A percentile compares a stretch with the other conserved stretches of the same genome.
phyloP scores from a whole-genome alignment of 257 asterid genomes.

The Haberlea rhodopensis region DNA sequence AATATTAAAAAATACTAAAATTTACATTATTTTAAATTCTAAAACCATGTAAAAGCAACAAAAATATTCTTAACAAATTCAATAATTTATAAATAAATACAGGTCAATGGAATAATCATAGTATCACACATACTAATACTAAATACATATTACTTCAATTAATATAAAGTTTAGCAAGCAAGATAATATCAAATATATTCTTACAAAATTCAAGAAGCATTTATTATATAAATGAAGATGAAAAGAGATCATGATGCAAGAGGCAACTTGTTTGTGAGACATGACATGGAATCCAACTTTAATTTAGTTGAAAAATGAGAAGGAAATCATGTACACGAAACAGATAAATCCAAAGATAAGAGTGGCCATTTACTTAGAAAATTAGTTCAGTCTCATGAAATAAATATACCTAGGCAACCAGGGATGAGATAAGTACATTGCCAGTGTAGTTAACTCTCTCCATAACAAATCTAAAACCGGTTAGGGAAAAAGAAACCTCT shows the following conservation, averaged over 20 bases:
- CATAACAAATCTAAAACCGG: too few species aligned
- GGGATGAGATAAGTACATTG: neutral
- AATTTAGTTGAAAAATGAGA: constrained; percentile 38
- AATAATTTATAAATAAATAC: too few species aligned
- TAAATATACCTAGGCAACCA: neutral
- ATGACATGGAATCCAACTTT: constrained; percentile 79
- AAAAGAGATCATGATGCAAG: constrained; percentile 44
- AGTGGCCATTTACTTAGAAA: constrained; percentile 19
- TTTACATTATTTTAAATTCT: too few species aligned
- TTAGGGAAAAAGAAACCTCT: too few species aligned
- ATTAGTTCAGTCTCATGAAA: neutral
- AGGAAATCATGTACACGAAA: constrained; percentile 34
- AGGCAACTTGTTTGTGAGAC: constrained; percentile 54
- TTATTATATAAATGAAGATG: constrained; percentile 41
- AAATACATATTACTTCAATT: too few species aligned
- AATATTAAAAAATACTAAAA: too few species aligned
- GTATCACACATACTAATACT: too few species aligned
- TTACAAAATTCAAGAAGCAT: constrained; percentile 64
- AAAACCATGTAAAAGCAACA: too few species aligned
- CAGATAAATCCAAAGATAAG: constrained; percentile 18
- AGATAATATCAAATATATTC: too few species aligned
- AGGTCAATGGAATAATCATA: too few species aligned
- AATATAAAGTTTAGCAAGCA: too few species aligned
- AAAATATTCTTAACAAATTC: too few species aligned
- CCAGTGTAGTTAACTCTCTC: constrained; percentile 1